Conservation (phyloP, 495 filamentous ascomycete species). For the Cenococcum geophilum region DNA sequence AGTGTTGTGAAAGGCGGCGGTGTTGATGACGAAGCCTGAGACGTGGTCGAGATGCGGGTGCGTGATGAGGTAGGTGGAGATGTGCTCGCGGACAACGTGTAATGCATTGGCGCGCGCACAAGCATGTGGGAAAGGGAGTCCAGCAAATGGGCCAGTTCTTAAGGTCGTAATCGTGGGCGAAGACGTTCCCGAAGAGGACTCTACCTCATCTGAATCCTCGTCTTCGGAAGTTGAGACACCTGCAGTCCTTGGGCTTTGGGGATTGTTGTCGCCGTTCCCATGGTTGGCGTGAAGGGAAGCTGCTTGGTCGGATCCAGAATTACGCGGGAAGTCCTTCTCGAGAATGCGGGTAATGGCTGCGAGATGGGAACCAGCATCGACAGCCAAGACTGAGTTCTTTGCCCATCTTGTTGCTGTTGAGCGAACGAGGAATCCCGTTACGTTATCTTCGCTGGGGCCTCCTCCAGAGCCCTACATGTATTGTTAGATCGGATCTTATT, state of each 20-base stretch:
- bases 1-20: slow-evolving; percentile 69
- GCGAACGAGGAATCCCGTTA: slow-evolving; percentile 83
- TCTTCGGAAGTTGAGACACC: slow-evolving; percentile 14
- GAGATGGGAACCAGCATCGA: slow-evolving; percentile 89
- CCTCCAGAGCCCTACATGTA: slow-evolving; percentile 71
- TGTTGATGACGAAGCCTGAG: slow-evolving; percentile 85
- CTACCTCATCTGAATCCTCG: slow-evolving; percentile 15
- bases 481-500: not conserved
- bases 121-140: slow-evolving; percentile 56
- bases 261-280: slow-evolving; percentile 3
- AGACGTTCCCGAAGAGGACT: slow-evolving; percentile 10
- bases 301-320: slow-evolving; percentile 8
- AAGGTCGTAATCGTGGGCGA: slow-evolving; percentile 32
- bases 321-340: slow-evolving; percentile 43
- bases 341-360: slow-evolving; percentile 73
- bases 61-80: slow-evolving; percentile 85
- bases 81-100: slow-evolving; percentile 66
- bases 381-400: slow-evolving; percentile 72
- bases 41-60: slow-evolving; percentile 95
- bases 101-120: slow-evolving; percentile 69
- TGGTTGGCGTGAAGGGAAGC: not conserved
- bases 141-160: slow-evolving; percentile 61
- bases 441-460: slow-evolving; percentile 81
- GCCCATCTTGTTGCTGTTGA: slow-evolving; percentile 71
- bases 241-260: slow-evolving; percentile 17